Evolutionary conservation across 441 rosid species (phyloP).

Genomic region (Sinapis alba): DNA sequence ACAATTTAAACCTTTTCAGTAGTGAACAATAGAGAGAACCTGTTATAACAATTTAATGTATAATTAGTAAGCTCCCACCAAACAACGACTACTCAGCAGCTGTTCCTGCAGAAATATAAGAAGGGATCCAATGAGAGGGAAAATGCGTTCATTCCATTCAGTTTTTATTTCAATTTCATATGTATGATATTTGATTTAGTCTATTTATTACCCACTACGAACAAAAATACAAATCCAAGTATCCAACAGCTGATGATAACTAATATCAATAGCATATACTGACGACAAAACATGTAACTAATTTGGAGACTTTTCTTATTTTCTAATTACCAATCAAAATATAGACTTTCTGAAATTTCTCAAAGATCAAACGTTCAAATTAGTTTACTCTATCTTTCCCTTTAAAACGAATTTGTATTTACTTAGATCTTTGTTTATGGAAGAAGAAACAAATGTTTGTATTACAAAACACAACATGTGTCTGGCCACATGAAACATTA

Average conservation of each 20-base stretch:
- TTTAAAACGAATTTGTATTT: not conserved
- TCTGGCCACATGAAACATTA: slow-evolving; percentile 40
- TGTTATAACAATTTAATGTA: slow-evolving; percentile 27
- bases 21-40: too few relatives aligned
- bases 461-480: slow-evolving; percentile 40
- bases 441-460: not conserved
- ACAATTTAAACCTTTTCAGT: too few relatives aligned
- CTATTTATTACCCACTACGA: slow-evolving; percentile 9
- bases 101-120: slow-evolving; percentile 26
- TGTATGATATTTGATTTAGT: not conserved
- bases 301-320: not conserved
- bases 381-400: not conserved
- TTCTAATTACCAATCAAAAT: not conserved
- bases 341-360: not conserved
- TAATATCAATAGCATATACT: not conserved
- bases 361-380: not conserved
- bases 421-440: not conserved
- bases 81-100: slow-evolving; percentile 33
- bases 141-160: not conserved
- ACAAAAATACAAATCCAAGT: not conserved
- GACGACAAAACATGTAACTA: not conserved
- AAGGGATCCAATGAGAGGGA: slow-evolving; percentile 32
- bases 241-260: not conserved
- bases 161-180: not conserved
- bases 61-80: slow-evolving; percentile 28